Percentiles rank a stretch among this genome's conserved stretches.
phyloP scores from a whole-genome alignment of 345 rosid genomes.

The Eucalyptus pauciflora region DNA sequence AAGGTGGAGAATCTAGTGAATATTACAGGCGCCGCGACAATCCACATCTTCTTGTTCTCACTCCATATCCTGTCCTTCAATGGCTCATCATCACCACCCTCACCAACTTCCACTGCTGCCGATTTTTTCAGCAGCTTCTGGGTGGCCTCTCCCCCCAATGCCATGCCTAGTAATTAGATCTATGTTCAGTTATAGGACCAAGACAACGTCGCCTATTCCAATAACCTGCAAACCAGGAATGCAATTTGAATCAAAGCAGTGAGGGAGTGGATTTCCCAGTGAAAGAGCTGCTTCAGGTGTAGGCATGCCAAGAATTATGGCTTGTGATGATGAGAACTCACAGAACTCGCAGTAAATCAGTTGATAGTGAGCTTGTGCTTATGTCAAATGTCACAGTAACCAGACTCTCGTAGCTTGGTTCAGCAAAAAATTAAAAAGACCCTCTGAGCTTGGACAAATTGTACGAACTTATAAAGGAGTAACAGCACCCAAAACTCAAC shows the following conservation, averaged over 20 bases:
- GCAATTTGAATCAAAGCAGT: background rate
- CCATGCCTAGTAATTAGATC: background rate
- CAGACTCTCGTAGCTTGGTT: background rate
- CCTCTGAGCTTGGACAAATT: background rate
- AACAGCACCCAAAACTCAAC: background rate
- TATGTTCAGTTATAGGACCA: background rate
- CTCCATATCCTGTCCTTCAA: constrained; percentile 31
- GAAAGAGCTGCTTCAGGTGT: background rate
- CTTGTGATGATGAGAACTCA: background rate
- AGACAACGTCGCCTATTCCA: background rate
- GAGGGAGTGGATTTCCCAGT: background rate
- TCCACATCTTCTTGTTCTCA: constrained; percentile 62
- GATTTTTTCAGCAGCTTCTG: constrained; percentile 2
- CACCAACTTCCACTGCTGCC: background rate
- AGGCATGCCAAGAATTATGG: background rate
- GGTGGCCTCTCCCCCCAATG: constrained; percentile 10
- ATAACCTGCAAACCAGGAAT: background rate
- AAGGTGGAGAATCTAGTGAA: constrained; percentile 58
- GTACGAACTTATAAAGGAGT: background rate
- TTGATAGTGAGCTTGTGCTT: background rate
- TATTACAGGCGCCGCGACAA: constrained; percentile 62
- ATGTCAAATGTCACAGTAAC: background rate
- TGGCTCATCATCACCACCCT: background rate
- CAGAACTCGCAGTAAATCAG: background rate
- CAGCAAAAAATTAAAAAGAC: background rate